A percentile compares a stretch with the other conserved stretches of the same genome.
Conservation (phyloP, 2,329 filamentous ascomycete species). For the Pezicula radicicola region DNA sequence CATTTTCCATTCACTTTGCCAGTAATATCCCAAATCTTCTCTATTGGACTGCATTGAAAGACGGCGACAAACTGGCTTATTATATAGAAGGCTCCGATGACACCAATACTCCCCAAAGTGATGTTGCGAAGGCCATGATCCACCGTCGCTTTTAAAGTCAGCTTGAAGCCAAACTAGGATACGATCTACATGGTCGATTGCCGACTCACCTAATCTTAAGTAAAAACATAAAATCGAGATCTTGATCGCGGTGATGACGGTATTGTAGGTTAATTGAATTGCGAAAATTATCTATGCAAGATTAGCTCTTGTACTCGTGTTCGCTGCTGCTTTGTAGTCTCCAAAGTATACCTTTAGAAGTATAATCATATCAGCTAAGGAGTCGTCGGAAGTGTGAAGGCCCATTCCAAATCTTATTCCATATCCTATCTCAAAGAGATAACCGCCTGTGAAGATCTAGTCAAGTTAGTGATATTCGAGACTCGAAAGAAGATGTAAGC, state of each 20-base stretch:
- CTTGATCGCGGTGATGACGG: constrained; percentile 27
- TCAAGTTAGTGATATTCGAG: background rate
- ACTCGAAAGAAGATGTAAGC: background rate
- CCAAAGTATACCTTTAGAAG: constrained; percentile 3
- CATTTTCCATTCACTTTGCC: constrained; percentile 24
- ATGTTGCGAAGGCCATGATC: constrained; percentile 19
- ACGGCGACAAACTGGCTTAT: constrained; percentile 24
- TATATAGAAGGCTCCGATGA: constrained; percentile 23
- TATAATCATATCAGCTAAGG: constrained; percentile 2
- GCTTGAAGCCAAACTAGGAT: background rate
- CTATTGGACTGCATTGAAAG: constrained; percentile 29
- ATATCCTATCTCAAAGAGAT: constrained; percentile 13
- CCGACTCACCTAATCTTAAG: constrained; percentile 27
- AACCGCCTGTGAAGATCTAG: constrained; percentile 8
- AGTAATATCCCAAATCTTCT: constrained; percentile 30
- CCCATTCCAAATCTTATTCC: constrained; percentile 9
- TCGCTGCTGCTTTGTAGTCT: background rate
- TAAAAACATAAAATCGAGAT: constrained; percentile 32
- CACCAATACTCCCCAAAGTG: constrained; percentile 23
- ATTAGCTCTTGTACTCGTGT: background rate
- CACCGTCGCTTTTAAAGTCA: constrained; percentile 17
- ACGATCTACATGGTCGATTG: background rate
- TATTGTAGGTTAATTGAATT: constrained; percentile 29
- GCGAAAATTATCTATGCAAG: constrained; percentile 19
- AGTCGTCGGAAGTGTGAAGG: constrained; percentile 6